Base-by-base conservation (phyloP, 495 filamentous ascomycete species). In the Penicillium parvum region DNA sequence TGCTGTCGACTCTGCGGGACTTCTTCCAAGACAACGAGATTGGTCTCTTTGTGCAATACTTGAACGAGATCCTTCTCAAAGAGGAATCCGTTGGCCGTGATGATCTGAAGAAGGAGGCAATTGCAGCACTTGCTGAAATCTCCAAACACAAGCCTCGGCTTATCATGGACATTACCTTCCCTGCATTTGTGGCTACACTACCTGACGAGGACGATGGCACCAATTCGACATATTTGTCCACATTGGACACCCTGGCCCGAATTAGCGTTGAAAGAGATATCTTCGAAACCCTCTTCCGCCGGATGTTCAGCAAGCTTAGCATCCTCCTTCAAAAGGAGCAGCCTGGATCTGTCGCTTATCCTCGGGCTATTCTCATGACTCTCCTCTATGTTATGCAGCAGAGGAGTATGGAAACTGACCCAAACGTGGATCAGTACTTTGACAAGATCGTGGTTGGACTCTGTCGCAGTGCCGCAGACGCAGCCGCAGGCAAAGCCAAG, bases 151-250 rank as follows among this genome's bases (percentile, higher is more conserved):
- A 82, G 49, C 78, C 83, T 9, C 72, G 74, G n/a, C 57, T 84
- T 17, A 80, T 88, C 14, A 77, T 85, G 61, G 75, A 86, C 36
- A 81, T 82, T 21, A 84, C 83, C 0, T 82, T 88, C 60, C 84
- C 84, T 10, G 78, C 79, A 7, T 86, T 88, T 52, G 78, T 87
- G 66, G 83, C 83, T 1, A 75, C 76, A 19, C 65, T 88, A 2
- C 84, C 84, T 3, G 82, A 86, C 33, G 61, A 64, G 16, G 75
- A 75, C 37, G 61, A 72, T 18, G 65, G 67, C 7, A 54, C 55
- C 0, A 65, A 63, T 20, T 50, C 53, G 14, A 47, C 54, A 3
- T 85, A 84, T 51, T 35, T 76, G n/a, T 57, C 74, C 3, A 81
- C 79, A 1, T 61, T 88, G 11, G 84, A 86, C 53, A 79, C 67